A percentile compares a stretch with the other conserved stretches of the same genome.
Evolutionary conservation across 169 alveolate species (phyloP).

Genomic region (Plasmodium berghei): DNA sequence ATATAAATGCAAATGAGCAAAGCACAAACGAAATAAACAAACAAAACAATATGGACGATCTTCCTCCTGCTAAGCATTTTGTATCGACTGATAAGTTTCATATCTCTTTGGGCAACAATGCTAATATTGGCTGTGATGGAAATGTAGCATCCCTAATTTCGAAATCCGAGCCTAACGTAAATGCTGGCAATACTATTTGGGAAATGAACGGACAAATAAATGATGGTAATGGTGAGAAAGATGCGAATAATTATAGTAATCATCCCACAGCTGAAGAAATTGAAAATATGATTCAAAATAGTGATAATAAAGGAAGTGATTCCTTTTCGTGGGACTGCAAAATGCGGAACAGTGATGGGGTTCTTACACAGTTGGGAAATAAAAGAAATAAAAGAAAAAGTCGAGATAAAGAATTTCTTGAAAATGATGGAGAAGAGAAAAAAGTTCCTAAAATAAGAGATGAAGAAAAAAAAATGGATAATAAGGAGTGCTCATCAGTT

Average conservation of each 20-base stretch:
- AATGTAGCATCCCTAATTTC: too few species aligned
- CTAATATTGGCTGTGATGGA: too few species aligned
- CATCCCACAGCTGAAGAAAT: background rate
- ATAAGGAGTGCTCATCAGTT: background rate
- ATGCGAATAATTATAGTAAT: background rate
- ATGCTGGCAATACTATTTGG: too few species aligned
- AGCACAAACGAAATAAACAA: too few species aligned
- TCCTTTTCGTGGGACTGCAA: background rate
- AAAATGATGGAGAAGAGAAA: conserved; percentile 20
- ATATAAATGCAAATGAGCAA: too few species aligned
- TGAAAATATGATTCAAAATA: background rate
- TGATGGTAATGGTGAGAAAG: background rate
- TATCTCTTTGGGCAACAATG: too few species aligned
- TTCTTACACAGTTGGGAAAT: background rate
- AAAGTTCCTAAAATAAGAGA: conserved; percentile 30
- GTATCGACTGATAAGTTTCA: too few species aligned
- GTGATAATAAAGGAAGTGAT: background rate
- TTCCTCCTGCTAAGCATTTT: too few species aligned
- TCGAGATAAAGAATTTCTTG: conserved; percentile 7
- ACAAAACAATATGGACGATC: too few species aligned
- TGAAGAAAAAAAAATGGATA: conserved; percentile 17
- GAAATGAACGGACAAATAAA: background rate
- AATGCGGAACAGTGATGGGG: background rate
- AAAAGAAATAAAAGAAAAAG: conserved; percentile 34
- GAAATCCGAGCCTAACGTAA: too few species aligned